phyloP scores from a whole-genome alignment of 2,329 filamentous ascomycete genomes.

The Mollisiaceae sp. region DNA sequence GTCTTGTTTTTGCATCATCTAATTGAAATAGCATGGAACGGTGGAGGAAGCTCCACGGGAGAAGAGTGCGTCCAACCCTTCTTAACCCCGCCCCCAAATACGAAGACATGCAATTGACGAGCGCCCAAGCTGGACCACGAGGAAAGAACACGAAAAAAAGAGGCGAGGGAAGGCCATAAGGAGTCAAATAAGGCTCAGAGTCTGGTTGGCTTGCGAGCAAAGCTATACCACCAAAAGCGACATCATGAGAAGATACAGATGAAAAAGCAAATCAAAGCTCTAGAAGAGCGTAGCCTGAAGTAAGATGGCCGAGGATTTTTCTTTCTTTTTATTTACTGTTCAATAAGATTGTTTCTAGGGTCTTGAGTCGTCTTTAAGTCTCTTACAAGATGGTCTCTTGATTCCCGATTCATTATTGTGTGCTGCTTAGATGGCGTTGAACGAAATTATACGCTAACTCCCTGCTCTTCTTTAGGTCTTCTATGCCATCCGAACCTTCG shows the following conservation, averaged over 20 bases:
- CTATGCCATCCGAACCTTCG: slow-evolving; percentile 71
- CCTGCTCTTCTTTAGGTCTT: slow-evolving; percentile 3
- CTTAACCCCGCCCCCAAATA: not conserved
- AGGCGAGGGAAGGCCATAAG: slow-evolving; percentile 88
- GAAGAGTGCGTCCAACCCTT: slow-evolving; percentile 44
- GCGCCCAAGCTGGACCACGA: slow-evolving; percentile 48
- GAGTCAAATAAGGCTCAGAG: slow-evolving; percentile 91
- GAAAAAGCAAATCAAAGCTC: slow-evolving; percentile 90
- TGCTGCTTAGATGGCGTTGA: too few species aligned
- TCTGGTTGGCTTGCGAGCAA: slow-evolving; percentile 81
- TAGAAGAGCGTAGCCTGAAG: slow-evolving; percentile 96
- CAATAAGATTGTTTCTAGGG: too few species aligned
- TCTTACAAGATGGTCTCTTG: too few species aligned
- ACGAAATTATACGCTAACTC: too few species aligned
- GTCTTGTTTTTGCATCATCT: not conserved
- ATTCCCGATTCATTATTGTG: too few species aligned
- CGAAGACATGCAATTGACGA: slow-evolving; percentile 53
- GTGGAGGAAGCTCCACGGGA: slow-evolving; percentile 69
- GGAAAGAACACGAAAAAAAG: slow-evolving; percentile 84
- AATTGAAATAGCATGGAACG: slow-evolving; percentile 63
- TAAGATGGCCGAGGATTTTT: too few species aligned
- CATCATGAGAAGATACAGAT: slow-evolving; percentile 99
- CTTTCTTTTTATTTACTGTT: too few species aligned
- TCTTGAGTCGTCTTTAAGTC: too few species aligned
- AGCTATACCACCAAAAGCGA: slow-evolving; percentile 90